Conservation (phyloP, 257 asterid genomes). For the Solanum dulcamara region DNA sequence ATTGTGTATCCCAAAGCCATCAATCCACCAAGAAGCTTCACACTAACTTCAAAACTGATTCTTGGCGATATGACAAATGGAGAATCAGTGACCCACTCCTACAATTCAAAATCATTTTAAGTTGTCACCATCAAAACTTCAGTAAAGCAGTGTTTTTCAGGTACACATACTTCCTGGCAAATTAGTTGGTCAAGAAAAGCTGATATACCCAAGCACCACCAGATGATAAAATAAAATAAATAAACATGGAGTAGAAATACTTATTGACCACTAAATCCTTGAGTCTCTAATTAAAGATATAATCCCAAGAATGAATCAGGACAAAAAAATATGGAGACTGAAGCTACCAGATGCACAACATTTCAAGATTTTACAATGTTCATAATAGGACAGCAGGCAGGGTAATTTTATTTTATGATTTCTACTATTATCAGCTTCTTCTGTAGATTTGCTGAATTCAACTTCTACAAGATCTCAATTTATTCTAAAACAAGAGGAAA, state of each 20-base stretch:
- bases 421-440: not conserved
- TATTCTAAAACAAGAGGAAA: not conserved
- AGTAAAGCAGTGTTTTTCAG: not conserved
- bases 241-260: not conserved
- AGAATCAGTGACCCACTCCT: constrained; percentile 96
- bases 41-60: constrained; percentile 96
- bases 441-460: not conserved
- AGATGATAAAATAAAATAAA: not conserved
- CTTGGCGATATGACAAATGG: constrained; percentile 99
- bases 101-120: constrained; percentile 13
- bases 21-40: constrained; percentile 93
- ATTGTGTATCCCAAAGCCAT: constrained; percentile 99
- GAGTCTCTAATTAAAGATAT: not conserved
- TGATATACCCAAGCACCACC: not conserved
- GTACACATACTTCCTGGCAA: not conserved
- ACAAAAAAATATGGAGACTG: not conserved
- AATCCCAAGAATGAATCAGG: not conserved
- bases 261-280: not conserved
- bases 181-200: not conserved
- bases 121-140: not conserved
- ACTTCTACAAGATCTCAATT: not conserved
- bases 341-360: not conserved
- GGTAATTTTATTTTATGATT: not conserved
- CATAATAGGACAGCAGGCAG: not conserved
- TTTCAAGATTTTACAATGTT: not conserved